phyloP scores from a whole-genome alignment of 805 yeast genomes.

The Hanseniaspora nectarophila region DNA sequence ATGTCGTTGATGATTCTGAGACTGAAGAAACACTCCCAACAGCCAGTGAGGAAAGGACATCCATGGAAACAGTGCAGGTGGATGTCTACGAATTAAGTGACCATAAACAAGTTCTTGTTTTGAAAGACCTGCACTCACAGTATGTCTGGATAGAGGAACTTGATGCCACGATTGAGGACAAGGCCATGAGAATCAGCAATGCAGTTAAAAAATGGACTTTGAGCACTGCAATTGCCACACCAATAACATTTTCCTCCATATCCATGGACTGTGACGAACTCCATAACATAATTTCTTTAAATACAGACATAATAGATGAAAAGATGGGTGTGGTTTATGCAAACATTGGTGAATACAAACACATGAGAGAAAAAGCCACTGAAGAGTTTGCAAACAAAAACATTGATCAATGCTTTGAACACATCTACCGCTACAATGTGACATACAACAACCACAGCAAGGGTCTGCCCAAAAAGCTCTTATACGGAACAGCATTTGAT shows the following conservation, averaged over 20 bases:
- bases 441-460: background rate
- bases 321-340: slow-evolving; percentile 25
- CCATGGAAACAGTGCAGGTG: background rate
- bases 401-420: slow-evolving; percentile 18
- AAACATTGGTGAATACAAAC: slow-evolving; percentile 20
- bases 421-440: background rate
- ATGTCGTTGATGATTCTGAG: slow-evolving; percentile 13
- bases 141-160: slow-evolving; percentile 3
- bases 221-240: slow-evolving; percentile 19
- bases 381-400: slow-evolving; percentile 20
- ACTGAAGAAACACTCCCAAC: background rate
- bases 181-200: background rate
- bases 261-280: slow-evolving; percentile 25
- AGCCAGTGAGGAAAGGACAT: background rate
- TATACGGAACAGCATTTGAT: background rate
- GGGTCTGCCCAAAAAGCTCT: slow-evolving; percentile 8
- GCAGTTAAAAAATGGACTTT: slow-evolving; percentile 25
- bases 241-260: slow-evolving; percentile 25
- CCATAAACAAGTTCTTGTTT: background rate
- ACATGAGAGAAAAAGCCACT: slow-evolving; percentile 17
- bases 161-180: background rate
- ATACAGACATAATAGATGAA: slow-evolving; percentile 21
- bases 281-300: slow-evolving; percentile 23
- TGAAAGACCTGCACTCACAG: background rate
- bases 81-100: background rate